Evolutionary conservation across 495 filamentous ascomycete genomes (phyloP), one percentile per base, ranked within the genome.

Genomic region (Neurospora tetrasperma): DNA sequence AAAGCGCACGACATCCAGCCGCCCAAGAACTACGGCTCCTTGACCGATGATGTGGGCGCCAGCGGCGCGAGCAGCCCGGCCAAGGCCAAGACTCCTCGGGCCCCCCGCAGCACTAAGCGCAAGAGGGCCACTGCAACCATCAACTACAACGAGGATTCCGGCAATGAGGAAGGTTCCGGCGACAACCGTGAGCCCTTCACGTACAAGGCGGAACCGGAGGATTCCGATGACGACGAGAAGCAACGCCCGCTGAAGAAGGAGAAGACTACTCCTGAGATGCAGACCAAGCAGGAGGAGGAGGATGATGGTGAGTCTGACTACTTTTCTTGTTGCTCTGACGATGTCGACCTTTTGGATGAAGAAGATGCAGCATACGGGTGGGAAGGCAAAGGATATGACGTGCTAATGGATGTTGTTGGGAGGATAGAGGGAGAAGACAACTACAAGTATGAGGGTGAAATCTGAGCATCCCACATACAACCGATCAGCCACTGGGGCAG

Each of bases 1-100:
- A 89, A 89, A 76, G 81, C 85, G 2, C 84, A 90, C 74, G 82
- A 83, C 43, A 88, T 89, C 71, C 70, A 76, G 54, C 54, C 54
- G 6, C 54, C 54, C 54, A 66, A 38, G 54, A 66, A 66, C 54
- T 66, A 35, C 72, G n/a, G 43, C 38, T 73, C 69, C 31, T 42
- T 70, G 54, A 18, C 23, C 27, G 54, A 66, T 38, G 54, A 66
- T 7, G 27, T 3, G 54, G 2, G 2, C 14, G 11, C 14, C 54
- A 66, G 54, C 54, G 27, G 27, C 31, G 2, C 31, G 27, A 66
- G 54, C 27, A 66, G 54, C 27, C 54, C 54, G 54, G 54, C 27
- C 14, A 18, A 16, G 27, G 12, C 27, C 54, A 62, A 62, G 54
- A 66, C 54, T 66, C 54, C 54, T 66, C 23, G 27, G 23, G 27